phyloP scores from a whole-genome alignment of 768 basidiomycete genomes.

The Lenzites betulinus region DNA sequence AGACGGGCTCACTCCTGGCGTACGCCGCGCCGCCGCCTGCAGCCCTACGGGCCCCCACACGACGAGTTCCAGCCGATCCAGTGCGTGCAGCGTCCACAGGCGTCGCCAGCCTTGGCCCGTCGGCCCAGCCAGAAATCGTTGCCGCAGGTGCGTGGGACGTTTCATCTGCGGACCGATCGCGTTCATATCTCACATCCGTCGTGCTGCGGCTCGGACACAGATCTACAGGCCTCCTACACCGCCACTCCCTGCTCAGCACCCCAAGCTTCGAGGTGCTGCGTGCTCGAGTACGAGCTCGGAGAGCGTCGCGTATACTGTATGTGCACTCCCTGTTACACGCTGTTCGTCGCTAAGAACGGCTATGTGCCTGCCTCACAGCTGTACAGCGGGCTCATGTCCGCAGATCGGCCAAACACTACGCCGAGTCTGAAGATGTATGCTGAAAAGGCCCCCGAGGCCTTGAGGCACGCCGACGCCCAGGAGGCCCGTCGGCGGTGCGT shows the following conservation, averaged over 20 bases:
- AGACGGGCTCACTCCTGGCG: constrained; percentile 9
- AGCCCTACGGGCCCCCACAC: constrained; percentile 8
- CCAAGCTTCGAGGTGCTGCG: constrained; percentile 14
- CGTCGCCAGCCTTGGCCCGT: constrained; percentile 4
- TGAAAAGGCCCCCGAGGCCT: constrained; percentile 6
- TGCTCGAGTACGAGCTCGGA: constrained; percentile 10
- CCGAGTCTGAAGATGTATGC: constrained; percentile 1
- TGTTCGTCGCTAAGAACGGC: neutral
- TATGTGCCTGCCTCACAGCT: neutral
- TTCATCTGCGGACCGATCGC: constrained; percentile 7
- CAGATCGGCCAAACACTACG: constrained; percentile 7
- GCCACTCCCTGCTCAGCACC: constrained; percentile 27
- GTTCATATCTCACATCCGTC: constrained; percentile 9
- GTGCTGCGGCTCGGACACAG: constrained; percentile 15
- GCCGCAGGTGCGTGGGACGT: constrained; percentile 18
- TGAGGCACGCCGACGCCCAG: neutral
- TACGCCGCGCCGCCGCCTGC: constrained; percentile 14
- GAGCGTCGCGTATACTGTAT: constrained; percentile 11
- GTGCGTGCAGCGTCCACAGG: constrained; percentile 5
- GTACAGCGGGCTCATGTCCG: constrained; percentile 3
- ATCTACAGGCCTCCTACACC: constrained; percentile 37
- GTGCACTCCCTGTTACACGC: neutral
- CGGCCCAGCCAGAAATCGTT: constrained; percentile 21
- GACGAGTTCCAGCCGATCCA: neutral
- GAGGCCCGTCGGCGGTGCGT: neutral